A percentile compares a stretch with the other conserved stretches of the same genome.
These are phyloP conservation scores for Xerocomus potaroensis DNA, from an alignment of 768 basidiomycete genomes.

Conservation along the genomic window DNA sequence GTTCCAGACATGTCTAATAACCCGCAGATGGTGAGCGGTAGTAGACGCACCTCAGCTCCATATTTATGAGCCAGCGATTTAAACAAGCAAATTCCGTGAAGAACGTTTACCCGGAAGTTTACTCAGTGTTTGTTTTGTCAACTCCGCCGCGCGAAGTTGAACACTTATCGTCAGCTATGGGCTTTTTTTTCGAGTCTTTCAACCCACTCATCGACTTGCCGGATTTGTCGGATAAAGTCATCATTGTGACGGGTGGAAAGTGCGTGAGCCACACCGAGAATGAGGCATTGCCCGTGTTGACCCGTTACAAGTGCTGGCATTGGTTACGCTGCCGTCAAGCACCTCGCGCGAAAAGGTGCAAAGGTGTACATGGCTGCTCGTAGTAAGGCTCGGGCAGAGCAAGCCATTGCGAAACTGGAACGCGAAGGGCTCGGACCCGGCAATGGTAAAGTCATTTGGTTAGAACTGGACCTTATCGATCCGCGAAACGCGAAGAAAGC, in stretches of 20 bases:
- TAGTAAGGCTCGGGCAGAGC: slow-evolving; percentile 40
- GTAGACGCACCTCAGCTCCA: no score
- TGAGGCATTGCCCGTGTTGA: neutral
- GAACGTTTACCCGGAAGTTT: no score
- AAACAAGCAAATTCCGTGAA: no score
- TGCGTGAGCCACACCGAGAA: slow-evolving; percentile 20
- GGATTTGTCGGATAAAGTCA: slow-evolving; percentile 37
- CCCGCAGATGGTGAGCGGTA: no score
- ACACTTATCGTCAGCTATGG: no score
- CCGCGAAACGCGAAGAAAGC: slow-evolving; percentile 43
- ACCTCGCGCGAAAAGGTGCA: slow-evolving; percentile 50
- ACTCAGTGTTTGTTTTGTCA: no score
- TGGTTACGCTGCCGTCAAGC: slow-evolving; percentile 48
- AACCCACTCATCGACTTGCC: slow-evolving; percentile 37
- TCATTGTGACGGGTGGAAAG: slow-evolving; percentile 58
- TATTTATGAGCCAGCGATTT: no score
- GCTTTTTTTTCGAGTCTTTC: slow-evolving; percentile 28
- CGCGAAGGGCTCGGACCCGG: slow-evolving; percentile 41
- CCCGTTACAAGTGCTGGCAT: slow-evolving; percentile 38
- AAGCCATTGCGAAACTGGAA: slow-evolving; percentile 45
- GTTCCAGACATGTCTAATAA: no score
- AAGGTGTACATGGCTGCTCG: slow-evolving; percentile 59
- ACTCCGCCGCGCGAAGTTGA: no score
- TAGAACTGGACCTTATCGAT: slow-evolving; percentile 49
- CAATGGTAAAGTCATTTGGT: slow-evolving; percentile 44